Conservation (phyloP, 2,329 filamentous ascomycete genomes). For the Monosporascus sp. region DNA sequence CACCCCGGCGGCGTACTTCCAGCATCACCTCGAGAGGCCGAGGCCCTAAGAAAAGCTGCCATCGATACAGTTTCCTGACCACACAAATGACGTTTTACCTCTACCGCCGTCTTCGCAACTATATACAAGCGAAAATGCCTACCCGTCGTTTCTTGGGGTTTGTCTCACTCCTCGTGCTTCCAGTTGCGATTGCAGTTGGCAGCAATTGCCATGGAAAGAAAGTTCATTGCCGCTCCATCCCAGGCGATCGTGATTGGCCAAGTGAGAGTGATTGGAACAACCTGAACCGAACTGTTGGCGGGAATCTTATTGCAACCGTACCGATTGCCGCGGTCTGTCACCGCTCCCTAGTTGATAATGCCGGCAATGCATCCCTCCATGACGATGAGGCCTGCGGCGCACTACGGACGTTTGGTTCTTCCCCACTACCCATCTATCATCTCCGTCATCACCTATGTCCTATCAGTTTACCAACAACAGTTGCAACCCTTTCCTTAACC, state of each 20-base stretch:
- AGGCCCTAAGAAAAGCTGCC: too few species aligned
- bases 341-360: constrained; percentile 6
- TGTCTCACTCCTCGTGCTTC: not conserved
- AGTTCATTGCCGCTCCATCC: constrained; percentile 38
- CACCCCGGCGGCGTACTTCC: too few species aligned
- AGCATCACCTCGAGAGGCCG: too few species aligned
- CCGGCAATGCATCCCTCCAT: constrained; percentile 30
- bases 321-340: constrained; percentile 52
- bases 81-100: not conserved
- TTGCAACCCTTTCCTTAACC: constrained; percentile 34
- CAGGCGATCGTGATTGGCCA: constrained; percentile 52
- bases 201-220: not conserved
- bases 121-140: not conserved
- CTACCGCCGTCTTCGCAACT: not conserved
- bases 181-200: not conserved
- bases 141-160: not conserved
- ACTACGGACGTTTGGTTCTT: constrained; percentile 9
- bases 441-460: constrained; percentile 20
- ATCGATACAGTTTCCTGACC: too few species aligned
- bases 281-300: constrained; percentile 48
- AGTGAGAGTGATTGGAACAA: constrained; percentile 36
- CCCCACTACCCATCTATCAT: constrained; percentile 6
- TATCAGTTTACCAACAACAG: constrained; percentile 16
- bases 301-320: constrained; percentile 44
- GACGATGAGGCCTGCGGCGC: constrained; percentile 26